Evolutionary conservation across 2,329 filamentous ascomycete species (phyloP).

Genomic region (Rosellinia necatrix): DNA sequence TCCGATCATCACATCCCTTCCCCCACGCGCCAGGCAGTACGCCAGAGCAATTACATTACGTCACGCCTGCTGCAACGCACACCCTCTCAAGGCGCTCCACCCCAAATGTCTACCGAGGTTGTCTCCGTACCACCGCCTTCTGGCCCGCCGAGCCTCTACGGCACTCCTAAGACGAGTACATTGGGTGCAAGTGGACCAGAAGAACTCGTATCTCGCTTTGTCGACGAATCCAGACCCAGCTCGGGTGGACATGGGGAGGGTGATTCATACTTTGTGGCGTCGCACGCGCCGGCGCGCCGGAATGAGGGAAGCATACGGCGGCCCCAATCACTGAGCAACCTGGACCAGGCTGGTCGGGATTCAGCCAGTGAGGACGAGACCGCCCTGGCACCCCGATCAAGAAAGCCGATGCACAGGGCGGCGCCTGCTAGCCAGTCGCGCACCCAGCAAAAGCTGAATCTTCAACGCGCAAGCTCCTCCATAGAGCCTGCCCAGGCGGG

Average conservation of each 20-base stretch:
- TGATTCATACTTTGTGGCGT: conserved; percentile 56
- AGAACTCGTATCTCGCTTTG: conserved; percentile 64
- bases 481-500: conserved; percentile 65
- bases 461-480: conserved; percentile 73
- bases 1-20: conserved; percentile 25
- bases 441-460: conserved; percentile 76
- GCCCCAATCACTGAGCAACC: conserved; percentile 49
- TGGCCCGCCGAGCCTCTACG: conserved; percentile 46
- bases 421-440: conserved; percentile 62
- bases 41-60: conserved; percentile 69
- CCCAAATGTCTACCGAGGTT: conserved; percentile 67
- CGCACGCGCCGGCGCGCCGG: conserved; percentile 39
- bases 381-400: conserved; percentile 52
- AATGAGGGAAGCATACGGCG: conserved; percentile 44
- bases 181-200: conserved; percentile 48
- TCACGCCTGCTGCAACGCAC: conserved; percentile 69
- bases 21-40: conserved; percentile 48
- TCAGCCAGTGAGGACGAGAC: conserved; percentile 46
- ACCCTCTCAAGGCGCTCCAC: conserved; percentile 64
- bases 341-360: conserved; percentile 38
- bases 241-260: conserved; percentile 54
- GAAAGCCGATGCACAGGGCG: conserved; percentile 45
- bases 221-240: conserved; percentile 54
- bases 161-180: conserved; percentile 40
- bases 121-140: conserved; percentile 51